A percentile compares a stretch with the other conserved stretches of the same genome.
phyloP scores from a whole-genome alignment of 495 filamentous ascomycete species.

The Talaromyces adpressus region DNA sequence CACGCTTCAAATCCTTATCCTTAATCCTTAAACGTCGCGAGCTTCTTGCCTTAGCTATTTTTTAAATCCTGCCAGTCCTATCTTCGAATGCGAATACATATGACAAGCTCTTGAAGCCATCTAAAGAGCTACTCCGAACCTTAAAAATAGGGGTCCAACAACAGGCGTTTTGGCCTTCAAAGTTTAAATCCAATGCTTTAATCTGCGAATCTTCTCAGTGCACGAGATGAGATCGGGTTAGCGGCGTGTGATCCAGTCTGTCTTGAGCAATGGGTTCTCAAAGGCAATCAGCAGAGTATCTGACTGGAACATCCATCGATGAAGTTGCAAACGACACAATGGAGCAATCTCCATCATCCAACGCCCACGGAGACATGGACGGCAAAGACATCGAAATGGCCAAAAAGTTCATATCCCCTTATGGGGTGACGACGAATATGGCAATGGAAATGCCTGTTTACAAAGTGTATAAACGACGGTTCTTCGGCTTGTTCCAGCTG shows the following conservation, averaged over 20 bases:
- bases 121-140: neutral
- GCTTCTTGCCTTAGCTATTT: neutral
- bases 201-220: neutral
- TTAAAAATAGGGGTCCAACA: neutral
- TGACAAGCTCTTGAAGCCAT: neutral
- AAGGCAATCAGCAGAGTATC: neutral
- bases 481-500: constrained; percentile 79
- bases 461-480: constrained; percentile 81
- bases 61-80: neutral
- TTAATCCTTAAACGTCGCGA: no score
- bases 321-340: neutral
- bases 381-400: neutral
- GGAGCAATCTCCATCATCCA: neutral
- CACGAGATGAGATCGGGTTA: neutral
- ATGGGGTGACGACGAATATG: neutral
- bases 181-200: neutral
- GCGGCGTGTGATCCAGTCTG: neutral
- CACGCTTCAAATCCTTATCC: neutral
- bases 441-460: constrained; percentile 28
- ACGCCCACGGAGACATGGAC: neutral
- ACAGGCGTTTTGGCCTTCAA: neutral
- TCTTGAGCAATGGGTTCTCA: neutral
- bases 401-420: neutral
- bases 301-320: neutral
- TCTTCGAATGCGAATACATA: neutral